These are phyloP conservation scores for Penicillium cosmopolitanum DNA, from an alignment of 495 filamentous ascomycete species.

Conservation along the genomic window DNA sequence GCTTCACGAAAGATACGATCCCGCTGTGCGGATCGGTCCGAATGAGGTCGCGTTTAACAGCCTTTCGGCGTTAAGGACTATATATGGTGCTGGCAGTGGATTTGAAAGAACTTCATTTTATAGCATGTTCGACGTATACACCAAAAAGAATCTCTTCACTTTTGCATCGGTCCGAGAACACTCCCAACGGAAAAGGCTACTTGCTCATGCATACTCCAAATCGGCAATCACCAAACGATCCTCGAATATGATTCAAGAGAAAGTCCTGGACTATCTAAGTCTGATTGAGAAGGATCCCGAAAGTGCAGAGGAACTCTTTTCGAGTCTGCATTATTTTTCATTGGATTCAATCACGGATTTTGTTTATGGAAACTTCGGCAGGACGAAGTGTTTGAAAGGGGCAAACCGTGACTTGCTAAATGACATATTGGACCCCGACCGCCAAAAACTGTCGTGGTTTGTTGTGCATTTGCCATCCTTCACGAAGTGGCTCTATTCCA, in stretches of 20 bases:
- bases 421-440: slow-evolving; percentile 6
- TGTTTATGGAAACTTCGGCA: slow-evolving; percentile 21
- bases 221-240: slow-evolving; percentile 24
- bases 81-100: slow-evolving; percentile 46
- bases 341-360: slow-evolving; percentile 43
- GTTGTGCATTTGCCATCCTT: slow-evolving; percentile 6
- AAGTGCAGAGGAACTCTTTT: slow-evolving; percentile 34
- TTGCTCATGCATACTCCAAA: slow-evolving; percentile 45
- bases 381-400: not conserved
- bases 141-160: slow-evolving; percentile 39
- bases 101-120: slow-evolving; percentile 46
- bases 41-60: slow-evolving; percentile 42
- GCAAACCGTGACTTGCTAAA: not conserved
- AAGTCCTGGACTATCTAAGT: slow-evolving; percentile 32
- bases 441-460: slow-evolving; percentile 4
- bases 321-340: slow-evolving; percentile 44
- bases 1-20: slow-evolving; percentile 42
- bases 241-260: slow-evolving; percentile 30
- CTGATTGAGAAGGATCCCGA: slow-evolving; percentile 27
- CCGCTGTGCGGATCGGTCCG: slow-evolving; percentile 45
- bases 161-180: slow-evolving; percentile 35
- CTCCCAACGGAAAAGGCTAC: slow-evolving; percentile 42
- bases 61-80: slow-evolving; percentile 29
- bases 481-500: slow-evolving; percentile 12
- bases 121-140: slow-evolving; percentile 47